Evolutionary conservation across 176 grass and related monocot species (phyloP).

Genomic region (Zea mays): DNA sequence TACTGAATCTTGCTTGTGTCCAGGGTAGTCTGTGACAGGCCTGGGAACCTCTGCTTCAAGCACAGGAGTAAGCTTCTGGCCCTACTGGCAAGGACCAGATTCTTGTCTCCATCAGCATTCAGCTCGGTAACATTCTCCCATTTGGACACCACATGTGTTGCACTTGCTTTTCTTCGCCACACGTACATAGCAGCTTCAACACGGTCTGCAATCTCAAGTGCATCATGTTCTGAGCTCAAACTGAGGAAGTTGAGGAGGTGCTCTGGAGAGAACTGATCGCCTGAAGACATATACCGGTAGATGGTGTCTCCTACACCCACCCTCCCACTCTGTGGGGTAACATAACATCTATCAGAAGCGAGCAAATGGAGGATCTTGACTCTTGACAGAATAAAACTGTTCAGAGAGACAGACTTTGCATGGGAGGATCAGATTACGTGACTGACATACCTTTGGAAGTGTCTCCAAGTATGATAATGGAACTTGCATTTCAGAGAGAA

Average conservation of each 20-base stretch:
- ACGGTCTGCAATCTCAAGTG: constrained; percentile 82
- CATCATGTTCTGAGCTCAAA: constrained; percentile 78
- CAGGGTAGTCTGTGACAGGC: constrained; percentile 81
- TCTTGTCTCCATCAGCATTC: constrained; percentile 78
- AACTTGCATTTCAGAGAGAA: constrained; percentile 89
- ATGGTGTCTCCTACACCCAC: constrained; percentile 71
- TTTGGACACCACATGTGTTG: constrained; percentile 55
- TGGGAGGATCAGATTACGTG: not conserved
- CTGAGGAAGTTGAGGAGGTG: constrained; percentile 72
- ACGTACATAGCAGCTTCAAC: constrained; percentile 71
- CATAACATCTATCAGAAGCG: constrained; percentile 19
- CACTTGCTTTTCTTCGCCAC: constrained; percentile 72
- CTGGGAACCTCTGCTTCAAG: constrained; percentile 90
- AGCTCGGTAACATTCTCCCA: constrained; percentile 74
- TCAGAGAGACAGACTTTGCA: not conserved
- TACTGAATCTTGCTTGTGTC: constrained; percentile 95
- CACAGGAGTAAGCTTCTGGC: constrained; percentile 67
- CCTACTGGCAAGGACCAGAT: constrained; percentile 69
- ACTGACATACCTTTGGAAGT: constrained; percentile 72
- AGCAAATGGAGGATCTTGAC: not conserved
- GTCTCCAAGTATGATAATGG: constrained; percentile 70
- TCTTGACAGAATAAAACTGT: not conserved
- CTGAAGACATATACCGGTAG: constrained; percentile 74
- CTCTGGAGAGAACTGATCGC: constrained; percentile 78
- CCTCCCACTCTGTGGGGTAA: constrained; percentile 57